phyloP scores from a whole-genome alignment of 805 yeast species.

The Kluyveromyces nonfermentans region DNA sequence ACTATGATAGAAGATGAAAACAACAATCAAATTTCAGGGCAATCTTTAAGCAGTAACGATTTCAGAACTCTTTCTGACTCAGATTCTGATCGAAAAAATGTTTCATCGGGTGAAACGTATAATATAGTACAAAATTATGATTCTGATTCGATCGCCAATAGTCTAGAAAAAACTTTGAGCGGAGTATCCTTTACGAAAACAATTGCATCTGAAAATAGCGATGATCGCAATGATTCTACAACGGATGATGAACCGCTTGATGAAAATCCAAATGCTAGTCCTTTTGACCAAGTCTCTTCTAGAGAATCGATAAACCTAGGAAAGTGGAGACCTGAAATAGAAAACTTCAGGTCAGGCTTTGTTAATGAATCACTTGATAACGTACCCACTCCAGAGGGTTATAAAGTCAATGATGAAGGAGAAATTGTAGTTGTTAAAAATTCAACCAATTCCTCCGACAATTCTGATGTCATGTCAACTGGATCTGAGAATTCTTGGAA shows the following conservation, averaged over 20 bases:
- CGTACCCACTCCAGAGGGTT: slow-evolving; percentile 29
- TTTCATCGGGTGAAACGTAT: background rate
- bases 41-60: slow-evolving; percentile 1
- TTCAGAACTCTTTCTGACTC: background rate
- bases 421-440: slow-evolving; percentile 23
- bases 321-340: slow-evolving; percentile 52
- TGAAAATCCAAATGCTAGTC: too few species aligned
- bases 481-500: slow-evolving; percentile 29
- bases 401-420: slow-evolving; percentile 26
- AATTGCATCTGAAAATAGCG: background rate
- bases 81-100: background rate
- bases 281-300: too few species aligned
- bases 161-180: background rate
- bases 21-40: background rate
- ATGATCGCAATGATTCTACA: background rate
- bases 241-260: background rate
- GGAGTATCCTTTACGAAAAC: background rate
- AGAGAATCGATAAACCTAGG: slow-evolving; percentile 36
- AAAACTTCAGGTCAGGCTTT: slow-evolving; percentile 30
- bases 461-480: slow-evolving; percentile 25
- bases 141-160: background rate
- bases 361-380: slow-evolving; percentile 31
- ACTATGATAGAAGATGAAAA: slow-evolving; percentile 13
- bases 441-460: slow-evolving; percentile 20
- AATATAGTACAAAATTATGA: slow-evolving; percentile 1